These are phyloP conservation scores for Melampsora americana DNA, from an alignment of 1,284 basidiomycete genomes.

Conservation along the genomic window DNA sequence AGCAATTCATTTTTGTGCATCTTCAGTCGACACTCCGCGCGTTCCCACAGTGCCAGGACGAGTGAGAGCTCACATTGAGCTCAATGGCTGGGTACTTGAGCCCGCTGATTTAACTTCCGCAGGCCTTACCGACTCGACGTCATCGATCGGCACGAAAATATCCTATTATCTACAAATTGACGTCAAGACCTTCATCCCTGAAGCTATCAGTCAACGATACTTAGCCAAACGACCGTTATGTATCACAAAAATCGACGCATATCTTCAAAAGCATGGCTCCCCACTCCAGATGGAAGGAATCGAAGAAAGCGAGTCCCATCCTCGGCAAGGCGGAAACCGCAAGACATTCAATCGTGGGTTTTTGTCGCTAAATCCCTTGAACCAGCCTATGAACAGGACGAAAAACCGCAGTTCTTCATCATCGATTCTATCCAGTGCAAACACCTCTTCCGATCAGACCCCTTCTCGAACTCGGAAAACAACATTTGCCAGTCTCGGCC, in stretches of 20 bases:
- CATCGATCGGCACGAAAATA: conserved; percentile 39
- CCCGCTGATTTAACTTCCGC: conserved; percentile 37
- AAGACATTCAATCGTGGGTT: conserved; percentile 45
- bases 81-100: conserved; percentile 51
- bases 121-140: background rate
- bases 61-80: conserved; percentile 49
- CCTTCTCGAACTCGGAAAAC: conserved; percentile 35
- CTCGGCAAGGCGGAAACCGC: conserved; percentile 8
- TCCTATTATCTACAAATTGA: conserved; percentile 49
- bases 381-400: conserved; percentile 20
- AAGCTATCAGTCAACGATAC: conserved; percentile 48
- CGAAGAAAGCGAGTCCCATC: conserved; percentile 44
- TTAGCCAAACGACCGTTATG: conserved; percentile 49
- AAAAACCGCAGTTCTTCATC: conserved; percentile 26
- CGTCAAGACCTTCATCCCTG: conserved; percentile 49
- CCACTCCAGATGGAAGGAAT: conserved; percentile 47
- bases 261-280: conserved; percentile 48
- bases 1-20: conserved; percentile 50
- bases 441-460: conserved; percentile 44
- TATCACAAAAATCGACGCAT: conserved; percentile 49
- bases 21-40: conserved; percentile 49
- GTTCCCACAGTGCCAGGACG: conserved; percentile 49
- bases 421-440: conserved; percentile 35
- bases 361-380: conserved; percentile 46
- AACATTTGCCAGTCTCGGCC: conserved; percentile 40